Base-by-base conservation (phyloP, 345 rosid genomes). In the Chamaenerion angustifolium region DNA sequence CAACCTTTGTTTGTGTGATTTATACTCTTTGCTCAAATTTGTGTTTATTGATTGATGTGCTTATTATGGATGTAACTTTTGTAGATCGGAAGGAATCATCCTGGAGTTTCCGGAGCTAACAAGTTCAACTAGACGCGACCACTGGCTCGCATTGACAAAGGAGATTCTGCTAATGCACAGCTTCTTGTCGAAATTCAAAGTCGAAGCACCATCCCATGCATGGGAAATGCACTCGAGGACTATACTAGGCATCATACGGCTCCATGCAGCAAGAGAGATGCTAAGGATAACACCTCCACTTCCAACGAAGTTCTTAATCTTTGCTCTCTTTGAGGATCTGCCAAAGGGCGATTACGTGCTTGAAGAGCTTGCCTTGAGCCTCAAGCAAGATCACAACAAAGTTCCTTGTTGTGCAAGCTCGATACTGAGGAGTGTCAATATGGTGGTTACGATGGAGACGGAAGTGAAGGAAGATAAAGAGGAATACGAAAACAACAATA, bases 81-180 rank as follows among this genome's bases (percentile, higher is more conserved):
- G 25, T 21, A 84, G 96, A 49, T 74, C 79, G 27, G 95, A 86
- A 57, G 95, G 73, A 56, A 67, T 92, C 46, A 74, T 87, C 51
- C 66, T 92, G 48, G 98, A 84, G 73, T 92, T 92, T 64, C 96
- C 98, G 0, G 98, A 84, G 85, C 57, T 87, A 64, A 87, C 95
- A 25, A 82, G 96, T 70, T 87, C 95, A 41, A 92, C 93, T 0
- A 87, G 98, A 64, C 73, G 95, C n/a, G 84, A 82, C 51, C 96
- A 80, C 55, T 87, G 95, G 98, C 83, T 87, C 19, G 82, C 83
- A 41, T 73, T 87, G 21, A 58, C 63, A 0, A 84, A 76, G 60
- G 96, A 92, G 59, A 45, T 92, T 52, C 65, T 78, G 60, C 46
- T 83, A 45, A 69, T 82, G 89, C 96, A 87, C 68, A 74, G 65